A percentile compares a stretch with the other conserved stretches of the same genome.
These are phyloP conservation scores for Tanacetum coccineum DNA, from an alignment of 129 eudicot species.

Conservation along the genomic window DNA sequence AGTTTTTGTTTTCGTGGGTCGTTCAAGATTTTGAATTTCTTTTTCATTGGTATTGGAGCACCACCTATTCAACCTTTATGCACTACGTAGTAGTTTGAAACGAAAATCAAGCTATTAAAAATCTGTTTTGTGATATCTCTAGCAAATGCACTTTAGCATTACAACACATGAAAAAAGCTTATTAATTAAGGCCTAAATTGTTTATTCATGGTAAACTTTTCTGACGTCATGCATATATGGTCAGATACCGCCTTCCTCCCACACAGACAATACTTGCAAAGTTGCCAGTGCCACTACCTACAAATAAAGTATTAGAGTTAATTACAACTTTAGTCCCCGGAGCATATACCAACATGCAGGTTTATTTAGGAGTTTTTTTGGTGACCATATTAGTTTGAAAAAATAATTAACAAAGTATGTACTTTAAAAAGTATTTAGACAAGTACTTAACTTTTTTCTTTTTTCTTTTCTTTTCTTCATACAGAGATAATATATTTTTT, in stretches of 20 bases:
- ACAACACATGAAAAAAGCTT: not conserved
- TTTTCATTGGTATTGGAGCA: not conserved
- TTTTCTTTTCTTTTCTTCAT: too few species aligned
- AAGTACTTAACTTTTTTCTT: too few species aligned
- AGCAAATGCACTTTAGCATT: not conserved
- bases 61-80: conserved; percentile 12
- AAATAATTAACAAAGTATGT: too few species aligned
- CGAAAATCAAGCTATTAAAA: not conserved
- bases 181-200: not conserved
- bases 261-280: conserved; percentile 9
- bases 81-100: conserved; percentile 8
- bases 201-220: not conserved
- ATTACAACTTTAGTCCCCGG: not conserved
- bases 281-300: not conserved
- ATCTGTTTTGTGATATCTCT: not conserved
- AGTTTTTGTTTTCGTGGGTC: not conserved
- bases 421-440: too few species aligned
- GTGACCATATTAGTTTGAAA: too few species aligned
- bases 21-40: not conserved
- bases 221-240: too few species aligned
- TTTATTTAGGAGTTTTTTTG: not conserved
- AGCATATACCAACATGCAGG: not conserved
- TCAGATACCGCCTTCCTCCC: conserved; percentile 14
- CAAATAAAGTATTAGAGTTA: not conserved
- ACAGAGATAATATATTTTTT: too few species aligned